Conservation (phyloP, 768 basidiomycete genomes). For the Coprinopsis marcescibilis region DNA sequence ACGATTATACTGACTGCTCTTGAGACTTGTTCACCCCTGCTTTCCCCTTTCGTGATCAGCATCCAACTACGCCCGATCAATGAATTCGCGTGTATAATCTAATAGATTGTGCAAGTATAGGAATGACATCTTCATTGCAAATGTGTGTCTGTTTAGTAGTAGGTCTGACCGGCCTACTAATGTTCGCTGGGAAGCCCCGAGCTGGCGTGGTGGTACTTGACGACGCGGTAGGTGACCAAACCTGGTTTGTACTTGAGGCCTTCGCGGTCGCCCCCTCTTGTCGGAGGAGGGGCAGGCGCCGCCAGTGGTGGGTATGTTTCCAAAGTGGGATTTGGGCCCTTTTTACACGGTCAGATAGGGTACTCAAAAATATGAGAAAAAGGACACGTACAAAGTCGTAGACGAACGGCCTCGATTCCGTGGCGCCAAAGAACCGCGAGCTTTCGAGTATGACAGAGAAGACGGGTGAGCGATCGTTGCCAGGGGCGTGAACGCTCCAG, state of each 20-base stretch:
- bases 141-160: too few species aligned
- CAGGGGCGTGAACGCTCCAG: conserved; percentile 78
- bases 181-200: too few species aligned
- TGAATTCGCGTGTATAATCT: too few species aligned
- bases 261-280: conserved; percentile 1
- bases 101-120: too few species aligned
- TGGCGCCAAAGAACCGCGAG: conserved; percentile 73
- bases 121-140: too few species aligned
- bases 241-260: conserved; percentile 5
- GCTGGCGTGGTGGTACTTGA: conserved; percentile 5
- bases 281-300: background rate
- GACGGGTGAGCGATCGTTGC: conserved; percentile 74
- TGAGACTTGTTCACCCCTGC: too few species aligned
- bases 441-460: conserved; percentile 72
- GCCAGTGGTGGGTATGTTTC: conserved; percentile 2
- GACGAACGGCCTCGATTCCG: conserved; percentile 71
- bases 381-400: conserved; percentile 60
- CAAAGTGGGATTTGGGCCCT: background rate
- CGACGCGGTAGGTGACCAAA: conserved; percentile 2
- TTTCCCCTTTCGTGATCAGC: too few species aligned
- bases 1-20: too few species aligned
- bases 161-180: too few species aligned
- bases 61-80: too few species aligned
- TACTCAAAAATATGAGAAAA: background rate
- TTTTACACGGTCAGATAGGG: background rate